Conservation (phyloP, 2,329 filamentous ascomycete genomes). For the Trichoderma sp. region DNA sequence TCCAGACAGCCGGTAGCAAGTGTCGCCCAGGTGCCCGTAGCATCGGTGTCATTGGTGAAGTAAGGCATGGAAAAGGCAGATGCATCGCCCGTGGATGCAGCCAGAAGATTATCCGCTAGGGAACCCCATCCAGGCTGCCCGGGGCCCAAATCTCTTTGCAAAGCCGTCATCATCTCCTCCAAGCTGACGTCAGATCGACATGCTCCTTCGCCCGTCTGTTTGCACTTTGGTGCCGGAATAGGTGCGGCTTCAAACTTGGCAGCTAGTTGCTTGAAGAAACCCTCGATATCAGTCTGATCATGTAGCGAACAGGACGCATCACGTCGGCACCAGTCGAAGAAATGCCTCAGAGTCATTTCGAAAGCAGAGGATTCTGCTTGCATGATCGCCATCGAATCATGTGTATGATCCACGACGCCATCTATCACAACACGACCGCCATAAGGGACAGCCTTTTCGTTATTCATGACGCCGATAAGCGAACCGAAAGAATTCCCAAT, state of each 20-base stretch:
- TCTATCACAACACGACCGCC: constrained; percentile 42
- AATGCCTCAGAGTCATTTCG: constrained; percentile 9
- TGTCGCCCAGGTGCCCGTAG: not conserved
- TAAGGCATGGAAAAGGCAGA: not conserved
- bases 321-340: constrained; percentile 1
- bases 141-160: not conserved
- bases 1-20: not conserved
- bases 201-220: not conserved
- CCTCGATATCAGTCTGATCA: not conserved
- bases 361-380: constrained; percentile 1
- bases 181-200: not conserved
- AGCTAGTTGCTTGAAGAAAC: not conserved
- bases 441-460: constrained; percentile 27
- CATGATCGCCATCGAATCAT: not conserved
- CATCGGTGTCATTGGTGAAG: not conserved
- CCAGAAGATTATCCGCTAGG: not conserved
- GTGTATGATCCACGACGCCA: constrained; percentile 31
- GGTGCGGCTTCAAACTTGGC: not conserved
- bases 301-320: not conserved
- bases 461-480: not conserved
- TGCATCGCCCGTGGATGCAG: not conserved
- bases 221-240: not conserved
- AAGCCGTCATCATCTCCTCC: not conserved
- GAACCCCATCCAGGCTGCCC: not conserved
- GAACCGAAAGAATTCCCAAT: not conserved